Base-by-base conservation (phyloP, 73 alveolate genomes). In the Blepharisma japonicum region DNA sequence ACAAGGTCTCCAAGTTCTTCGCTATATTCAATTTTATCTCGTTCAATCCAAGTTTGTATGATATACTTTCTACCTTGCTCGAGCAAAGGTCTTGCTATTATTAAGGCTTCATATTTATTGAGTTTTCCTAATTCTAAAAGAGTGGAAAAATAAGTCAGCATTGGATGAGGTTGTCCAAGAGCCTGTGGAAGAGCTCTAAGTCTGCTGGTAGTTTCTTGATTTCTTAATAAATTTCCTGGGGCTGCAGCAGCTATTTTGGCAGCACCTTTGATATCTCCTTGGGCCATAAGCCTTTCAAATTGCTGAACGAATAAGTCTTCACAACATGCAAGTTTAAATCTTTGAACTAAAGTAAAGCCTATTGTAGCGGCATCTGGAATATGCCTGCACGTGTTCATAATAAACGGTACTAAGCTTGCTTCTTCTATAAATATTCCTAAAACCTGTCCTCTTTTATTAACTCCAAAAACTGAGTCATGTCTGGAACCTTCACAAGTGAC, bases 221-320 rank as follows among this genome's bases (percentile, higher is more conserved):
- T 96, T 84, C 99, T 89, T 47, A 96, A 84, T 45, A 95, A 87
- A 77, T 92, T 95, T 38, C 98, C 99, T 61, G 99, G 99, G 6
- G 99, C 97, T 68, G 90, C 95, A 7, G 95, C 94, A 8, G 98
- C 99, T 55, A 96, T 91, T 89, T 88, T 92, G 50, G 99, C 98
- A 32, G 99, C 99, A 55, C 93, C 96, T 51, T 83, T 91, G 71
- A 83, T 89, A 87, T 96, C 98, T 46, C 98, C 98, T 49, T 88
- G 67, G 81, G 94, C 94, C 71, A 96, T 78, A 76, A 87, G 90
- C 80, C 91, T 92, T 80, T 96, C 91, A 86, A 96, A 96, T 71
- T 94, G 91, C 56, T 94, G 90, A 84, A 84, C 88, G 82, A 96
- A 96, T 79, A 96, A 90, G 70, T 92, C 89, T 54, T 96, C 99